Base-by-base conservation (phyloP, 2,329 filamentous ascomycete species). In the Paecilomyces variotii region DNA sequence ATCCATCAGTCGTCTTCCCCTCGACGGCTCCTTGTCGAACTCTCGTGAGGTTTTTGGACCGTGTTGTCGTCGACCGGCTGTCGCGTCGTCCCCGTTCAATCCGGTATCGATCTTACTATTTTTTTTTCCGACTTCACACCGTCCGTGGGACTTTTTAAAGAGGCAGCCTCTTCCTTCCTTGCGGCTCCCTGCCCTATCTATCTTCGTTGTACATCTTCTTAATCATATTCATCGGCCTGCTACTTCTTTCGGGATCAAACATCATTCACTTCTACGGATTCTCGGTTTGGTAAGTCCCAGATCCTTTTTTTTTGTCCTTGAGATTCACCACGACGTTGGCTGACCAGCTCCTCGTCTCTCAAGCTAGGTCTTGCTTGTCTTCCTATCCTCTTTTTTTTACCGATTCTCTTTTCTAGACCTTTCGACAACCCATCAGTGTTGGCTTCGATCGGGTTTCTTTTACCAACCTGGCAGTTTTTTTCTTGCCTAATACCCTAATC, bases 81-180 rank as follows among this genome's bases (percentile, higher is more conserved):
- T 66, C 62, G 60, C 62, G 64, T 65, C 62, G 63, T 32, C 30
- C 58, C 62, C 59, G 55, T 66, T 19, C 39, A 19, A 32, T 45
- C 39, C 12, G 14, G 35, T 45, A 45, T 45, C 39, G 39, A 45
- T 45, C 19, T 45, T 19, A 19, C 19, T 19, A 19, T 19, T 19
- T 19, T 19, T 19, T 59, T 58, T 64, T 63, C 60, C 54, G 25
- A 34, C 49, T 54, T 50, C 53, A 12, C 53, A n/a, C 19, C 54
- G 58, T 54, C 55, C 34, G 39, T 39, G 28, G 28, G 30, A 25
- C n/a, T 27, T 32, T 32, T 32, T 32, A 10, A 32, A 25, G 55
- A 53, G 55, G 49, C 49, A 11, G 53, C 27, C 50, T 52, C 27
- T 28, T 26, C 27, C 50, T 26, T 52, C 50, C 25, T 28, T 52